phyloP scores from a whole-genome alignment of 2,329 filamentous ascomycete genomes.

The Diatrype stigma region DNA sequence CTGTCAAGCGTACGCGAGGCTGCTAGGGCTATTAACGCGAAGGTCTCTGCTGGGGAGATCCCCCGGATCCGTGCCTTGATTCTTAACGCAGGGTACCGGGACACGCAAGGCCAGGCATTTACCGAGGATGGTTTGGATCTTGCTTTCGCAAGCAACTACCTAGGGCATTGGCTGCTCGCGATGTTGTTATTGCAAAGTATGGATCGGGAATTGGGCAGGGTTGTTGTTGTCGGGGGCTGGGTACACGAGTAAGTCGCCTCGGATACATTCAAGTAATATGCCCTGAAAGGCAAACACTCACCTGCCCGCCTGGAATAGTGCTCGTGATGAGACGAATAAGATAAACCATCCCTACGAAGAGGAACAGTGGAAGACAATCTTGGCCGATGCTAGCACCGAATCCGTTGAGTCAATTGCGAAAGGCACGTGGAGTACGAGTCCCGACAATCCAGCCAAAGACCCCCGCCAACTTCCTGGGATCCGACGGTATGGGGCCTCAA shows the following conservation, averaged over 20 bases:
- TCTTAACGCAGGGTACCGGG: slow-evolving; percentile 20
- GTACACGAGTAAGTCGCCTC: not conserved
- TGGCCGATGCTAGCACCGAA: slow-evolving; percentile 7
- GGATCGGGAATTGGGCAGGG: not conserved
- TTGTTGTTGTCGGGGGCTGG: not conserved
- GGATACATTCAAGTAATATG: not conserved
- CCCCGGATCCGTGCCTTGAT: slow-evolving; percentile 25
- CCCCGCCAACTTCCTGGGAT: too few relatives aligned
- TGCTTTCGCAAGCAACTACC: not conserved
- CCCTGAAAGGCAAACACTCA: too few relatives aligned
- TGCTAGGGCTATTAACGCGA: slow-evolving; percentile 12
- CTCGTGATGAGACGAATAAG: too few relatives aligned
- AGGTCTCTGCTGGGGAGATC: slow-evolving; percentile 14
- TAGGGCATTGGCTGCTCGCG: not conserved
- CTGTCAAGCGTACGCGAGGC: slow-evolving; percentile 12
- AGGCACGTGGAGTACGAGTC: slow-evolving; percentile 18
- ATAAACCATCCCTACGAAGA: too few relatives aligned
- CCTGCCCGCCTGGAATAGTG: too few relatives aligned
- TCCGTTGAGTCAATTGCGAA: slow-evolving; percentile 16
- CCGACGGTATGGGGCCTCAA: slow-evolving; percentile 24
- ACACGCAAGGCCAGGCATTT: not conserved
- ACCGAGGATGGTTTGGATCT: not conserved
- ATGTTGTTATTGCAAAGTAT: not conserved
- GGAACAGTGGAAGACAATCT: too few relatives aligned
- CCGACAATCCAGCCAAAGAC: too few relatives aligned